Conservation (phyloP, 1,284 basidiomycete genomes). For the Takashimella koratensis region DNA sequence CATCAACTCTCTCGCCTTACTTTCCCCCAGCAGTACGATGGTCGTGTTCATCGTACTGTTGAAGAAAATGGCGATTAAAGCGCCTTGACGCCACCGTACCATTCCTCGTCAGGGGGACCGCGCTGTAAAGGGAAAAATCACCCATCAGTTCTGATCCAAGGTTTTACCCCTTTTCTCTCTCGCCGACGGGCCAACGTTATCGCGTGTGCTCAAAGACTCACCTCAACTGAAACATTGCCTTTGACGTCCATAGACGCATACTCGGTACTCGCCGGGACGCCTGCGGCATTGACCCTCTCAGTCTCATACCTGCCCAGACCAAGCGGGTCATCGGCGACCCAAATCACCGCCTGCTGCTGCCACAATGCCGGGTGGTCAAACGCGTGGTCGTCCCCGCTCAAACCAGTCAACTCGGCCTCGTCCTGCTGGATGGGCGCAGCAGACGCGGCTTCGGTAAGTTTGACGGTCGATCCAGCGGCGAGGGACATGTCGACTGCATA, state of each 20-base stretch:
- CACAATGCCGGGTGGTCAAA: constrained; percentile 50
- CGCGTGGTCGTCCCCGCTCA: constrained; percentile 21
- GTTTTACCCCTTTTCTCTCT: background rate
- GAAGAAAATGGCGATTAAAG: background rate
- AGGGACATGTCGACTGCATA: constrained; percentile 19
- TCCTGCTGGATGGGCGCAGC: constrained; percentile 7
- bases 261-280: constrained; percentile 44
- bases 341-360: constrained; percentile 48
- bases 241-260: constrained; percentile 45
- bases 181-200: too few relatives aligned
- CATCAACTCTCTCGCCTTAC: too few relatives aligned
- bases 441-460: constrained; percentile 16
- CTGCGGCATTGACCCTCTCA: constrained; percentile 37
- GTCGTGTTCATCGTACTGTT: too few relatives aligned
- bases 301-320: constrained; percentile 45
- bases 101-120: constrained; percentile 42
- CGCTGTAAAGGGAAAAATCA: constrained; percentile 6
- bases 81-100: constrained; percentile 31
- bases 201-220: background rate
- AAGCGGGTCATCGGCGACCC: constrained; percentile 47
- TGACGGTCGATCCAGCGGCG: constrained; percentile 22
- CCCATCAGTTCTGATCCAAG: background rate
- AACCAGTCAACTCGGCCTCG: constrained; percentile 16
- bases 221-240: constrained; percentile 38
- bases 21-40: too few relatives aligned